Percentiles rank a stretch among this genome's conserved stretches.
phyloP scores from a whole-genome alignment of 495 filamentous ascomycete genomes.

The Hypoxylon intermedium region DNA sequence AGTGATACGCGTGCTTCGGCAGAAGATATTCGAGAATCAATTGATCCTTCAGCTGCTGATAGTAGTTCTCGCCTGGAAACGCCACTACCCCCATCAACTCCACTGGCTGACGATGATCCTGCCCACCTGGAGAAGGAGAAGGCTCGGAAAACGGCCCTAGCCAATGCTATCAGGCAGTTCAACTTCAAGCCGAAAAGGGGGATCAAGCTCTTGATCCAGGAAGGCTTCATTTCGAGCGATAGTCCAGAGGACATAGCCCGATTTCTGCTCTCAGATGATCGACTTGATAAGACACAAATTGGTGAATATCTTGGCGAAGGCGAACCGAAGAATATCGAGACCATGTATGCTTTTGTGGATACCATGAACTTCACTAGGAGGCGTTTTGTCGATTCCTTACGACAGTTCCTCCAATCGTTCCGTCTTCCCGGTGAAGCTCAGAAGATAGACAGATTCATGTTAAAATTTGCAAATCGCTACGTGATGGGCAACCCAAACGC shows the following conservation, averaged over 20 bases:
- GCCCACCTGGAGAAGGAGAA: conserved; percentile 91
- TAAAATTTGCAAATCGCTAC: conserved; percentile 98
- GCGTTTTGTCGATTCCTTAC: conserved; percentile 90
- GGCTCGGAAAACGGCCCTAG: conserved; percentile 88
- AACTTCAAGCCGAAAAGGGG: conserved; percentile 98
- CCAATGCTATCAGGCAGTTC: conserved; percentile 87
- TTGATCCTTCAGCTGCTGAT: conserved; percentile 68
- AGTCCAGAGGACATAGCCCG: conserved; percentile 81
- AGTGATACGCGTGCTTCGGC: conserved; percentile 67
- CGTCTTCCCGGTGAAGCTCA: conserved; percentile 95
- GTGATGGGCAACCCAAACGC: conserved; percentile 94
- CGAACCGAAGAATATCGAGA: conserved; percentile 88
- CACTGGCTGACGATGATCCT: conserved; percentile 84
- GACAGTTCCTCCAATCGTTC: conserved; percentile 93
- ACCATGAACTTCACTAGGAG: conserved; percentile 92
- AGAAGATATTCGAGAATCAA: conserved; percentile 80
- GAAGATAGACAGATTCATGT: conserved; percentile 99
- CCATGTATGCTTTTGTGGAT: conserved; percentile 98
- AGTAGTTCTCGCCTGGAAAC: conserved; percentile 63
- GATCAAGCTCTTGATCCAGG: conserved; percentile 79
- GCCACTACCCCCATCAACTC: conserved; percentile 72
- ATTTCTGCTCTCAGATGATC: conserved; percentile 77
- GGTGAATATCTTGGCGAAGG: conserved; percentile 96
- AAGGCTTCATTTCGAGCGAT: conserved; percentile 83
- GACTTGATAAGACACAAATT: conserved; percentile 86